These are phyloP conservation scores for Aspergillus sp. DNA, from an alignment of 2,329 filamentous ascomycete species.

Conservation along the genomic window DNA sequence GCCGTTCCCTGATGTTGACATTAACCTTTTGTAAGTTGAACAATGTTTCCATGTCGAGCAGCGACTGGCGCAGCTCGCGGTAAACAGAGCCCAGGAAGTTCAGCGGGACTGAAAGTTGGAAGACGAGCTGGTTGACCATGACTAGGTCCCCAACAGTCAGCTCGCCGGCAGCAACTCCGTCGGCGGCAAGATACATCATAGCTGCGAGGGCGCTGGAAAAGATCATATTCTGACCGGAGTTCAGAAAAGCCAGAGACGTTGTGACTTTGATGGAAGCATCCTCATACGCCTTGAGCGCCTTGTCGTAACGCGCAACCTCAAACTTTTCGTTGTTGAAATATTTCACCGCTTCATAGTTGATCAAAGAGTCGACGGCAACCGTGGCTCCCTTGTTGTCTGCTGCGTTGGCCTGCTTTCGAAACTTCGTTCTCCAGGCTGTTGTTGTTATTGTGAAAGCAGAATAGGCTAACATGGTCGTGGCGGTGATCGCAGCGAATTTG, in stretches of 20 bases:
- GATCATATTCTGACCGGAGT: slow-evolving; percentile 94
- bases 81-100: slow-evolving; percentile 99
- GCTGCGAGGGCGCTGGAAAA: slow-evolving; percentile 90
- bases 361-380: slow-evolving; percentile 91
- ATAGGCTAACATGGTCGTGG: slow-evolving; percentile 87
- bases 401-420: slow-evolving; percentile 89
- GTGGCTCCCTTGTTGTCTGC: slow-evolving; percentile 95
- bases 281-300: slow-evolving; percentile 81
- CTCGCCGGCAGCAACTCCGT: slow-evolving; percentile 77
- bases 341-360: slow-evolving; percentile 99
- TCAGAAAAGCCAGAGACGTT: slow-evolving; percentile 88
- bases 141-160: slow-evolving; percentile 94
- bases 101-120: slow-evolving; percentile 92
- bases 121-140: slow-evolving; percentile 98
- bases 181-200: slow-evolving; percentile 97
- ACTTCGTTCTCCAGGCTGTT: slow-evolving; percentile 95
- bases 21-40: slow-evolving; percentile 98
- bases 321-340: slow-evolving; percentile 99
- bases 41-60: slow-evolving; percentile 97
- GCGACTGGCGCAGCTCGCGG: slow-evolving; percentile 87
- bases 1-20: slow-evolving; percentile 75
- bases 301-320: slow-evolving; percentile 87
- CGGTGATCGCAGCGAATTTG: slow-evolving; percentile 88
- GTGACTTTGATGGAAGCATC: slow-evolving; percentile 95
- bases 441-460: slow-evolving; percentile 96